phyloP scores from a whole-genome alignment of 176 grass and related monocot species.

The Poa annua region DNA sequence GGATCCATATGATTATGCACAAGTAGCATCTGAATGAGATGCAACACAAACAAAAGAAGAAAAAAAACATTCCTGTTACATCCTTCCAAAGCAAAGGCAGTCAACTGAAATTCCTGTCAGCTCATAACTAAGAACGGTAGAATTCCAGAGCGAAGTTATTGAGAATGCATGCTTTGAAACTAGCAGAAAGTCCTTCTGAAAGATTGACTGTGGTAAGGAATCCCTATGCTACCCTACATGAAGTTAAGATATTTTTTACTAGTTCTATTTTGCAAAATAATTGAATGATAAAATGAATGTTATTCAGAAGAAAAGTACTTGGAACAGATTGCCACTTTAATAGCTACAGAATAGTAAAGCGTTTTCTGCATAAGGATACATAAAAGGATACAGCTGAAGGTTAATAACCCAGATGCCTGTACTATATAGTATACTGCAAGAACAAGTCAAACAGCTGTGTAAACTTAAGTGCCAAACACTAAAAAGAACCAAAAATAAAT shows the following conservation, averaged over 20 bases:
- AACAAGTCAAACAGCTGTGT: conserved; percentile 45
- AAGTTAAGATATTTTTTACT: background rate
- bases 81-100: background rate
- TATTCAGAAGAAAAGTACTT: conserved; percentile 9
- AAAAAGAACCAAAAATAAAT: conserved; percentile 34
- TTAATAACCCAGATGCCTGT: conserved; percentile 56
- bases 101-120: conserved; percentile 30
- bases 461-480: conserved; percentile 42
- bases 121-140: conserved; percentile 12
- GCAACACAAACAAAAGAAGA: conserved; percentile 8
- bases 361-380: conserved; percentile 77
- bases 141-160: conserved; percentile 24
- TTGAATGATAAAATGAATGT: conserved; percentile 16
- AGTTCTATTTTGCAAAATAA: conserved; percentile 17
- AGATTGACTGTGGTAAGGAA: background rate
- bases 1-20: conserved; percentile 4
- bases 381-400: conserved; percentile 89
- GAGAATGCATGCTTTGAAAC: conserved; percentile 1
- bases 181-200: conserved; percentile 24
- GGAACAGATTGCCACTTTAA: conserved; percentile 24
- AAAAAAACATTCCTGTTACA: background rate
- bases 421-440: conserved; percentile 65
- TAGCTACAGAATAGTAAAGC: conserved; percentile 37
- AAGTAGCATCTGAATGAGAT: conserved; percentile 1
- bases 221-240: background rate